Base-by-base conservation (phyloP, 1,284 basidiomycete species). In the Xerocomus minutiporus region DNA sequence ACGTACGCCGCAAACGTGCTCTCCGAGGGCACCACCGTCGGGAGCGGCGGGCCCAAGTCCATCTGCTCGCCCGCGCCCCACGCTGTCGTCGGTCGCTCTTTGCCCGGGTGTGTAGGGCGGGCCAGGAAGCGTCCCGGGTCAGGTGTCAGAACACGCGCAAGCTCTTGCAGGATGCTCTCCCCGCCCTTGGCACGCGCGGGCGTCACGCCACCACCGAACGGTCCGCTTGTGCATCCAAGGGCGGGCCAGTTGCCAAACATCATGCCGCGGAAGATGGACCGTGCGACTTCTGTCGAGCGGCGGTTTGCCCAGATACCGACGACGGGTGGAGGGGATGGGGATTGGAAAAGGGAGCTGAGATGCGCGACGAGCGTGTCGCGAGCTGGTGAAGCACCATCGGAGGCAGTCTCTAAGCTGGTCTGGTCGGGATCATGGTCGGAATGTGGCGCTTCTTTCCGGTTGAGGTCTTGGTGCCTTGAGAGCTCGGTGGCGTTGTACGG, bases 1-100 rank as follows among this genome's bases (percentile, higher is more conserved):
- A 93, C 75, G 62, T 89, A 88, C 8, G 82, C 64, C 26, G 80
- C 73, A 64, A 84, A 91, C 12, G 78, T 75, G 17, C 59, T 60
- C 42, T 75, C 72, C 40, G 73, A 73, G 0, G 83, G 83, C 17
- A 77, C 56, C 40, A 88, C 69, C 71, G 75, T 66, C 61, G 59
- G 68, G 1, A 69, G 54, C 1, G 64, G 50, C 0, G 62, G 56
- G 2, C 60, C 65, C 8, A 64, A 6, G 4, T 3, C 53, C 3
- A 8, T 11, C 25, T 54, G 54, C 17, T 48, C 34, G 2, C 9
- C 40, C 6, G 3, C 6, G 11, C 34, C 36, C 1, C 48, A 35
- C 0, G 54, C 46, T 42, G 42, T 51, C 41, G 26, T 44, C 2
- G 62, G 61, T 15, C 60, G 60, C 9, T 32, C 54, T 1, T 20